Base-by-base conservation (phyloP, 2,329 filamentous ascomycete genomes). In the Talaromyces sp. region DNA sequence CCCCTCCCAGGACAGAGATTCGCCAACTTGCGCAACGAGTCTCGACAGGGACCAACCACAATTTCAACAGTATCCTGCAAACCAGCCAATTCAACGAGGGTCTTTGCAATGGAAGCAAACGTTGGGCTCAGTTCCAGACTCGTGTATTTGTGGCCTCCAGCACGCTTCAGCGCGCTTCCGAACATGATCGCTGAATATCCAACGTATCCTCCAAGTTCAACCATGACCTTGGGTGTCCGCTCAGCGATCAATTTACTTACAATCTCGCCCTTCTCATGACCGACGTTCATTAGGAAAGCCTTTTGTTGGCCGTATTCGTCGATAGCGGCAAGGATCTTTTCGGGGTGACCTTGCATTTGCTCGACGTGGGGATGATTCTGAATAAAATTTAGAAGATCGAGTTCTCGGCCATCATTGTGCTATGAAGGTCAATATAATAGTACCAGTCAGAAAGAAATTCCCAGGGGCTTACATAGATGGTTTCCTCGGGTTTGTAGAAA, bases 141-240 rank as follows among this genome's bases (percentile, higher is more conserved):
- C 69, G 81, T 84, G 73, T 89, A 91, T 31, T 76, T 74, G 61
- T 79, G 77, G 2, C 86, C 87, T 17, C 85, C 86, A 2, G 80
- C 78, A 51, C 79, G 75, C 56, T 80, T 80, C 10, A 89, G 72
- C 1, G 85, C 84, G 33, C 82, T 77, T 39, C 82, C 87, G 65
- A 91, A 91, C 1, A 89, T 78, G 59, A 92, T 82, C 58, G 85
- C 85, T 0, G 88, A 91, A 76, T 92, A 92, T 43, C 89, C 89
- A n/a, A 90, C 80, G 69, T 92, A 92, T 28, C 87, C 87, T 39
- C 89, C 89, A 0, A 92, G 78, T 69, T 93, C 89, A 39, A 91
- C 80, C 83, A 90, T 88, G 2, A 78, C 77, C 41, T 81, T 70
- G 1, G 87, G 88, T 67, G 85, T 87, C 37, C 80, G 75, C 60